Evolutionary conservation across 345 rosid genomes (phyloP).

Genomic region (Lepidium africanum): DNA sequence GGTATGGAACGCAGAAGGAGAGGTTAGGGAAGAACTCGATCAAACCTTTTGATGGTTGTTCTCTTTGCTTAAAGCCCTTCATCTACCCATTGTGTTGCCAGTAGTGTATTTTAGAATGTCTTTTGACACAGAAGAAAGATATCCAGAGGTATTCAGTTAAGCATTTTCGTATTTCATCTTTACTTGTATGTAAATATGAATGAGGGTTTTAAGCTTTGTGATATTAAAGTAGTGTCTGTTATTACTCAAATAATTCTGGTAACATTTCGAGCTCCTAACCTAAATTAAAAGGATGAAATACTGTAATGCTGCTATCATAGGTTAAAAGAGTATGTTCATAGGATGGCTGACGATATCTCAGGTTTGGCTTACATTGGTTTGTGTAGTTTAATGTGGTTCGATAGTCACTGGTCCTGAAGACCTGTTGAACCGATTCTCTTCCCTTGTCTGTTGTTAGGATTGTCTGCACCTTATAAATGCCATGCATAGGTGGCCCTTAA

Average conservation of each 20-base stretch:
- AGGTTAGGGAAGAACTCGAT: conserved; percentile 84
- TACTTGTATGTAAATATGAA: too few relatives aligned
- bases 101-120: conserved; percentile 78
- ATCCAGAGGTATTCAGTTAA: conserved; percentile 43
- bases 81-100: conserved; percentile 85
- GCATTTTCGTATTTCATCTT: too few relatives aligned
- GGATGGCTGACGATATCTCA: background rate
- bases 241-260: background rate
- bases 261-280: background rate
- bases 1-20: conserved; percentile 93
- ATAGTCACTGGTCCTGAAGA: background rate
- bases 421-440: background rate
- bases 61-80: conserved; percentile 80
- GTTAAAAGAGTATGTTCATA: background rate
- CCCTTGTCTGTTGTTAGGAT: background rate
- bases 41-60: conserved; percentile 87
- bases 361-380: background rate
- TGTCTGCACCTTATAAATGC: background rate
- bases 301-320: background rate
- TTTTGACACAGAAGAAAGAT: conserved; percentile 70
- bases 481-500: background rate
- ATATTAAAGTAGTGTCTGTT: background rate
- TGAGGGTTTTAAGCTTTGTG: background rate
- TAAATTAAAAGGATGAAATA: background rate
- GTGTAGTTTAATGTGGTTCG: background rate